Evolutionary conservation across 2,329 filamentous ascomycete species (phyloP).

Genomic region (Penicillium griseofulvum): DNA sequence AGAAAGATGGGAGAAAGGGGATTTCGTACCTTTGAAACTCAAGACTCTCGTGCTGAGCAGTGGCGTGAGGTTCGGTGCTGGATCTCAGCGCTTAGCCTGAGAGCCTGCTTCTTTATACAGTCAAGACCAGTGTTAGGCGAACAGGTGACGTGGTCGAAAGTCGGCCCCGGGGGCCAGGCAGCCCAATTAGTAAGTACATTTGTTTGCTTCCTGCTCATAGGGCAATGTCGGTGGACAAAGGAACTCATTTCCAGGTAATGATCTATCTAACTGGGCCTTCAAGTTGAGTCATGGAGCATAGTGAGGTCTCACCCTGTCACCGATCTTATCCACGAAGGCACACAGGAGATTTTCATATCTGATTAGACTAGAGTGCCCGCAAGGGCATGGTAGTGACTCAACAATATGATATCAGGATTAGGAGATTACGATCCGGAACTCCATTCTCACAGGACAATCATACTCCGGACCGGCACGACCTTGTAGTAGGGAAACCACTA

Average conservation of each 20-base stretch:
- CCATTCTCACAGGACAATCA: background rate
- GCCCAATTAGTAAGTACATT: conserved; percentile 12
- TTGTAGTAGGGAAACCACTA: background rate
- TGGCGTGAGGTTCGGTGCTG: background rate
- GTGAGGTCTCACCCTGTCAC: background rate
- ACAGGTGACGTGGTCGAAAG: conserved; percentile 14
- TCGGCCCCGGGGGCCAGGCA: conserved; percentile 5
- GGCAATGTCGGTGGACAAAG: conserved; percentile 9
- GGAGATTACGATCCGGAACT: background rate
- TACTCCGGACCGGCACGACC: background rate
- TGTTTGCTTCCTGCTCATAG: conserved; percentile 12
- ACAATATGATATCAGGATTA: background rate
- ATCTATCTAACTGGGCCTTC: background rate
- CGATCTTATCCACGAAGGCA: background rate
- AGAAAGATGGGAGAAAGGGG: conserved; percentile 12
- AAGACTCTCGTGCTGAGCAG: too few species aligned
- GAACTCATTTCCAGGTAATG: conserved; percentile 3
- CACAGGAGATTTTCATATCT: background rate
- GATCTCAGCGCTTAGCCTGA: conserved; percentile 5
- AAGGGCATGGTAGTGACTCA: background rate
- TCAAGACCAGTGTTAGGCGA: background rate
- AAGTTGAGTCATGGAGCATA: background rate
- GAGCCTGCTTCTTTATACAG: conserved; percentile 13
- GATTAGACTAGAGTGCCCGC: background rate
- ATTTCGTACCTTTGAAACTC: conserved; percentile 11